Base-by-base conservation (phyloP, 306 rosid species). In the Vicia villosa region DNA sequence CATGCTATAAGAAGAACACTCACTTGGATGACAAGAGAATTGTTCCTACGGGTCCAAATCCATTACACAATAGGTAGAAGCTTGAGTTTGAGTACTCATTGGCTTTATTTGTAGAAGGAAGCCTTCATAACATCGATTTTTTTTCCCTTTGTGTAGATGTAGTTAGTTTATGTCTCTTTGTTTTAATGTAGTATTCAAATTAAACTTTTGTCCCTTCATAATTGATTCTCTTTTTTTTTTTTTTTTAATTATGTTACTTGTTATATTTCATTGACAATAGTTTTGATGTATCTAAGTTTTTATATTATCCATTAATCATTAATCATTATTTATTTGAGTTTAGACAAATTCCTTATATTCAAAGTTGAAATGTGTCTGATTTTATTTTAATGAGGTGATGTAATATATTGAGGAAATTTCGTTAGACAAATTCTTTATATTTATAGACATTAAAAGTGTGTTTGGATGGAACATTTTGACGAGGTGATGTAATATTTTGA, bases 11-110 rank as follows among this genome's bases (percentile, higher is more conserved):
- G 66, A 78, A 38, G 47, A 78, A 66, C 46, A 52, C 34, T 58
- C 28, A 46, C 21, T 66, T 52, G 12, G 92, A 88, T 26, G 81
- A 77, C 52, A 84, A 84, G 75, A 76, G 97, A 78, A 80, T 74
- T 8, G 95, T 88, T 70, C 96, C 97, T 3, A 90, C 92, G 1
- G 92, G 95, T 60, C 91, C 97, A 21, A 90, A 90, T 68, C 95
- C 95, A 30, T 80, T 90, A 56, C 67, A 61, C 16, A 36, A 61
- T 14, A 61, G 67, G 67, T 61, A 61, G 67, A 37, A 30, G n/a
- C 32, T 10, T 20, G 32, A n/a, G n/a, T n/a, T n/a, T n/a, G n/a
- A 52, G 8, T 52, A 52, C 15, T 52, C n/a, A 10, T 61, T 61
- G 28, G 47, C 5, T 38, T 37, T 6, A 24, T 56, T 56, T 36